Evolutionary conservation across 305 asterid species (phyloP).

Genomic region (Rubia occidens): DNA sequence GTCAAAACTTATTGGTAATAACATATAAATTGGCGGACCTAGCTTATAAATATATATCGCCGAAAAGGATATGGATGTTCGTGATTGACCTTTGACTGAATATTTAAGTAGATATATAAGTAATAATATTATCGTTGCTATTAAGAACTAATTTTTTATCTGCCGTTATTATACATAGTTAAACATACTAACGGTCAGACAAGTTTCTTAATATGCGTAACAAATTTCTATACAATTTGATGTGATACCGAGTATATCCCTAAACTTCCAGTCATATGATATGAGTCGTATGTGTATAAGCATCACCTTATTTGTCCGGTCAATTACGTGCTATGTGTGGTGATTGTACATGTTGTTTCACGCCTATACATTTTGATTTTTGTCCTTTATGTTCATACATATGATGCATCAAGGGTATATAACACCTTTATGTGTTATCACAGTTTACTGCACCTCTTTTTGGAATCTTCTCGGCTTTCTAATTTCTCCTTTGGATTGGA

Average conservation of each 20-base stretch:
- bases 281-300: not conserved
- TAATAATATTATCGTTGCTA: too few species aligned
- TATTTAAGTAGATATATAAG: too few species aligned
- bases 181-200: too few species aligned
- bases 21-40: too few species aligned
- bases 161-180: too few species aligned
- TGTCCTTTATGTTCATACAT: constrained; percentile 19
- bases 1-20: too few species aligned
- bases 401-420: constrained; percentile 18
- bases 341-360: not conserved
- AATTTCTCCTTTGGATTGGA: constrained; percentile 10
- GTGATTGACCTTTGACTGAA: not conserved
- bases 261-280: not conserved
- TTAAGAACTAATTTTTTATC: too few species aligned
- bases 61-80: not conserved
- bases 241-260: not conserved
- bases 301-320: not conserved
- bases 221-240: too few species aligned
- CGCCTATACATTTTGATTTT: constrained; percentile 7
- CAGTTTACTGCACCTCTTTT: constrained; percentile 21
- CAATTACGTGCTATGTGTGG: constrained; percentile 1
- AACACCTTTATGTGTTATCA: constrained; percentile 28
- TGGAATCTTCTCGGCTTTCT: constrained; percentile 26
- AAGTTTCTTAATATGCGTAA: too few species aligned
- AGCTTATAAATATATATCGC: too few species aligned